A percentile compares a stretch with the other conserved stretches of the same genome.
phyloP scores from a whole-genome alignment of 345 rosid genomes.

The Isatis tinctoria region DNA sequence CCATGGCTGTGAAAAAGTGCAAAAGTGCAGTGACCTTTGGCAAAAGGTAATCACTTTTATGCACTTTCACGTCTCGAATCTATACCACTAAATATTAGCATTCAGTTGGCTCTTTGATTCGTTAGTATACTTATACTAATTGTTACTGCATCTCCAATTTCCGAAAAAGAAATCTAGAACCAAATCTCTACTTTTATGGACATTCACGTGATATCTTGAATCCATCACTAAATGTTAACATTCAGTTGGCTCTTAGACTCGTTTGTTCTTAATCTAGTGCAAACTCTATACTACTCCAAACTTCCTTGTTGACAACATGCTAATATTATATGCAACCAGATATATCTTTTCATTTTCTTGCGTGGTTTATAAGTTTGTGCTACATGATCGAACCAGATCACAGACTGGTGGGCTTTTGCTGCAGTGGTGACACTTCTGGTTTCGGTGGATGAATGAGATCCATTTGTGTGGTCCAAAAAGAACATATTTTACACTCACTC shows the following conservation, averaged over 20 bases:
- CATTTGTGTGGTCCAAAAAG: neutral
- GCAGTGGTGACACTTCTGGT: neutral
- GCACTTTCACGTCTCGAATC: conserved; percentile 20
- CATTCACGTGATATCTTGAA: conserved; percentile 6
- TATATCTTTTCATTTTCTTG: conserved; percentile 6
- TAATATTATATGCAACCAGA: neutral
- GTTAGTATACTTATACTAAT: neutral
- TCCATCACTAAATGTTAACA: neutral
- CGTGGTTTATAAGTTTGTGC: neutral
- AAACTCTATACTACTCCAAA: neutral
- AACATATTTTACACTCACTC: neutral
- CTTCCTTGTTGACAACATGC: neutral
- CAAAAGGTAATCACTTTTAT: conserved; percentile 25
- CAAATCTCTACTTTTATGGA: conserved; percentile 15
- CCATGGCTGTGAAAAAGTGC: conserved; percentile 24
- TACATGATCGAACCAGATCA: conserved; percentile 3
- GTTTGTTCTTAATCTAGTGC: neutral
- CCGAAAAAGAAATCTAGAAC: neutral
- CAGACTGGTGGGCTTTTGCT: conserved; percentile 3
- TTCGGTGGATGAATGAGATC: conserved; percentile 10
- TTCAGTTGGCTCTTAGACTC: neutral
- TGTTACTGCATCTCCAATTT: neutral
- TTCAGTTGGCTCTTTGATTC: neutral
- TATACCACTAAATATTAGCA: neutral
- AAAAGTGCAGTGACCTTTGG: conserved; percentile 17